Evolutionary conservation across 2,329 filamentous ascomycete genomes (phyloP).

Genomic region (Didymella segeticola): DNA sequence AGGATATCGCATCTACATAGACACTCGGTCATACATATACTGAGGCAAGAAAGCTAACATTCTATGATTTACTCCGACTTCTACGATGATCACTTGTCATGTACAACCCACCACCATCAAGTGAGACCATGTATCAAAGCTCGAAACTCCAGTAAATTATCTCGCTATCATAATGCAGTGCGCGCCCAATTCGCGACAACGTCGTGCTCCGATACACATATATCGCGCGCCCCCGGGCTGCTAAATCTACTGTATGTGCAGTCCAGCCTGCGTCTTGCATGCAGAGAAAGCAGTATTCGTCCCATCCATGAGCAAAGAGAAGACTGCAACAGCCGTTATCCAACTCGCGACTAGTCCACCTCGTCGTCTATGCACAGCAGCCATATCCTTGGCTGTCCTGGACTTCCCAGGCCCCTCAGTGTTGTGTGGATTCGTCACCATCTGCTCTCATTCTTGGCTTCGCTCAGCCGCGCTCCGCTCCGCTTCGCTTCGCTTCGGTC

Average conservation of each 20-base stretch:
- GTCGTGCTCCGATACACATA: constrained; percentile 7
- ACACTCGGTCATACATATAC: background rate
- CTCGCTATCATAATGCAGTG: constrained; percentile 10
- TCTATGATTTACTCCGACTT: background rate
- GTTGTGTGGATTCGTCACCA: too few relatives aligned
- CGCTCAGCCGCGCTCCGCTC: background rate
- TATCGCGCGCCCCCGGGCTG: constrained; percentile 1
- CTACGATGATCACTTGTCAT: background rate
- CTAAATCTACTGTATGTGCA: constrained; percentile 11
- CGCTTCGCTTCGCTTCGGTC: background rate
- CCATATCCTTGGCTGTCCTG: background rate
- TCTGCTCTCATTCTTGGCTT: too few relatives aligned
- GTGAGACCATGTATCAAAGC: background rate
- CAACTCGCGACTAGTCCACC: constrained; percentile 7
- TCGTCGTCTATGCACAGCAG: constrained; percentile 2
- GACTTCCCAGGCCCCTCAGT: background rate
- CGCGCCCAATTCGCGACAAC: constrained; percentile 6
- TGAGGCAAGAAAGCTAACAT: background rate
- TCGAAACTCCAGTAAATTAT: constrained; percentile 15
- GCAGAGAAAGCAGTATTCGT: background rate
- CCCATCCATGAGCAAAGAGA: too few relatives aligned
- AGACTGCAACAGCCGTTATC: constrained; percentile 10
- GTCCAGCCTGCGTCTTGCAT: background rate
- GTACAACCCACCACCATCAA: too few relatives aligned
- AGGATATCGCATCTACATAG: constrained; percentile 4